Percentiles rank a stretch among this genome's conserved stretches.
These are phyloP conservation scores for Cubamyces sp. DNA, from an alignment of 768 basidiomycete genomes.

Conservation along the genomic window DNA sequence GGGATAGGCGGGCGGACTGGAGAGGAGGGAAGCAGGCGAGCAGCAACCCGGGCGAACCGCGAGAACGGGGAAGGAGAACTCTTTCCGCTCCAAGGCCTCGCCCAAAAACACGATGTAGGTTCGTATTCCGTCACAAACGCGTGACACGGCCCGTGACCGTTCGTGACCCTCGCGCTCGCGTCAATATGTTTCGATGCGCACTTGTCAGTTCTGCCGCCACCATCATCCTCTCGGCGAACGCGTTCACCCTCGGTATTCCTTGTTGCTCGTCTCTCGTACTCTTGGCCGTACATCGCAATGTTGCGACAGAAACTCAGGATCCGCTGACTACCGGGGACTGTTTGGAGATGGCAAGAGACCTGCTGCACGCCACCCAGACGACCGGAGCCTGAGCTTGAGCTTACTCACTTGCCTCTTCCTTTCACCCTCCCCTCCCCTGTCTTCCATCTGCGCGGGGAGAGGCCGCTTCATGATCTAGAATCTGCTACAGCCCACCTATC, in stretches of 20 bases:
- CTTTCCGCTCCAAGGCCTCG: no score
- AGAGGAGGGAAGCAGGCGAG: constrained; percentile 10
- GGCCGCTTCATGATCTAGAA: no score
- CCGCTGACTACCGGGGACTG: no score
- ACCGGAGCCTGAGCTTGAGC: background rate
- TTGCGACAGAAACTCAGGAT: no score
- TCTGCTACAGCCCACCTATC: no score
- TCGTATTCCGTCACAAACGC: constrained; percentile 22
- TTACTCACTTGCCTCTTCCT: background rate
- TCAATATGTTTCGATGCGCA: background rate
- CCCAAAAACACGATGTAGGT: constrained; percentile 3
- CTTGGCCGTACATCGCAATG: no score
- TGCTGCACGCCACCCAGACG: background rate
- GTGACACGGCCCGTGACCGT: constrained; percentile 14
- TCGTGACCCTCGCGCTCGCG: background rate
- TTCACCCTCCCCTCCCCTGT: background rate
- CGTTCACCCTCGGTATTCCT: no score
- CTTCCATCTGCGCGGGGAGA: background rate
- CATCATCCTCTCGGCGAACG: background rate
- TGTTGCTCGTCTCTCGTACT: no score
- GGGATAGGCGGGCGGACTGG: constrained; percentile 11
- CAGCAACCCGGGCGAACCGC: constrained; percentile 8
- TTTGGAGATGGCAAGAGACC: no score
- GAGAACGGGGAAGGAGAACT: constrained; percentile 7
- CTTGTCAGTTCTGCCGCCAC: background rate